A percentile compares a stretch with the other conserved stretches of the same genome.
Evolutionary conservation across 768 basidiomycete species (phyloP).

Genomic region (Serendipita sp.): DNA sequence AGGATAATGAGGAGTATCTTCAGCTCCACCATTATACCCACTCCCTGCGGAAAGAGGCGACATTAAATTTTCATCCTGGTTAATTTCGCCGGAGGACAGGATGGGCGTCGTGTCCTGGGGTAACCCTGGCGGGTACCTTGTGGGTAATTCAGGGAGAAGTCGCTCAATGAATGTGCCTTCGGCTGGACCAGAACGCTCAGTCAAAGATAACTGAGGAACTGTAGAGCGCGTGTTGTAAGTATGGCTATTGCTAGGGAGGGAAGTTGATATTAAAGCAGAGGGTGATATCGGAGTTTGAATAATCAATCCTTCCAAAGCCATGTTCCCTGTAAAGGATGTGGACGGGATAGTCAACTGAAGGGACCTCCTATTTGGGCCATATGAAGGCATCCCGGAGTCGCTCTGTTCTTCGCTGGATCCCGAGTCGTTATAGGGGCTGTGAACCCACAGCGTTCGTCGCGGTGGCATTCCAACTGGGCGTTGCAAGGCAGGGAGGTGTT

Average conservation of each 20-base stretch:
- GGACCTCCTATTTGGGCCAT: background rate
- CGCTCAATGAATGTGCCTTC: background rate
- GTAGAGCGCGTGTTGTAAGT: background rate
- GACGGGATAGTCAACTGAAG: background rate
- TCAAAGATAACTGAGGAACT: background rate
- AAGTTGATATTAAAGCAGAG: background rate
- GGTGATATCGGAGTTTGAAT: background rate
- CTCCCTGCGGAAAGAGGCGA: background rate
- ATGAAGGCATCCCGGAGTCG: background rate
- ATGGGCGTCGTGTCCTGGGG: background rate
- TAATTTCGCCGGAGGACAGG: background rate
- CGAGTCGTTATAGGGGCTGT: background rate
- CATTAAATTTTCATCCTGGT: background rate
- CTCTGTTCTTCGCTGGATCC: constrained; percentile 2
- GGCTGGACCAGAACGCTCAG: background rate
- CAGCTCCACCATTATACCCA: background rate
- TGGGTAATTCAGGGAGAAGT: background rate
- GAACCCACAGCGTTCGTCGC: background rate
- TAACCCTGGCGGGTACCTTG: background rate
- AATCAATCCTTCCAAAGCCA: background rate
- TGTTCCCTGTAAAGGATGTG: background rate
- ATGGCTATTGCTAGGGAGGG: background rate
- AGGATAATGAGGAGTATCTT: background rate
- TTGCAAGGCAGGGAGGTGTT: background rate
- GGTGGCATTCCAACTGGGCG: constrained; percentile 3